These are phyloP conservation scores for Emmonsiellopsis sp. DNA, from an alignment of 2,329 filamentous ascomycete species.

Conservation along the genomic window DNA sequence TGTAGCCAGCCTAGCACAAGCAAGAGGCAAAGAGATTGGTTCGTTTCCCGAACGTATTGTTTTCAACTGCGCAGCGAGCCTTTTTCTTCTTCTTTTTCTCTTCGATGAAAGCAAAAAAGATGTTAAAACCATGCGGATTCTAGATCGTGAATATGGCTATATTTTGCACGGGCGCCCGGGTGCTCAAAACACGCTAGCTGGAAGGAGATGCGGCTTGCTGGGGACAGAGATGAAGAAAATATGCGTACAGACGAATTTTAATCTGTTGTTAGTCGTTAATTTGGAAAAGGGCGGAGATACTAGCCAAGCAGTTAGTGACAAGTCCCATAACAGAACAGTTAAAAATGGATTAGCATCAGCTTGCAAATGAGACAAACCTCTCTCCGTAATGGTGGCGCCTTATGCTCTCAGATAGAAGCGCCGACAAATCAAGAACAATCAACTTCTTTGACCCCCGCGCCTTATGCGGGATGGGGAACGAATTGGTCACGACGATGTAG, in stretches of 20 bases:
- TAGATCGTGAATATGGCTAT: too few species aligned
- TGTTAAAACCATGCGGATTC: too few species aligned
- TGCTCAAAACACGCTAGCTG: too few species aligned
- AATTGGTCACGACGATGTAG: conserved; percentile 90
- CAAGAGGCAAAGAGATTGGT: background rate
- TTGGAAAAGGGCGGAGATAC: conserved; percentile 53
- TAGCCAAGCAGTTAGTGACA: conserved; percentile 13
- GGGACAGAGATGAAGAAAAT: background rate
- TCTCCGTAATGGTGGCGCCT: conserved; percentile 95
- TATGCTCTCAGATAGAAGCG: conserved; percentile 82
- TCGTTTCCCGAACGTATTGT: background rate
- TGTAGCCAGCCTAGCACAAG: background rate
- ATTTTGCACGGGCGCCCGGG: too few species aligned
- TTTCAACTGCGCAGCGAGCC: too few species aligned
- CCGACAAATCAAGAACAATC: conserved; percentile 79
- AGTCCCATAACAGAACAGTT: background rate
- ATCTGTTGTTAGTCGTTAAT: conserved; percentile 40
- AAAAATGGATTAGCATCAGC: background rate
- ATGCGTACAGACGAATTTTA: conserved; percentile 27
- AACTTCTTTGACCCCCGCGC: conserved; percentile 67
- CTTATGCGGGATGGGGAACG: conserved; percentile 80
- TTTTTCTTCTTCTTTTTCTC: too few species aligned
- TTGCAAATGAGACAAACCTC: conserved; percentile 37
- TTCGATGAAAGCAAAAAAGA: too few species aligned
- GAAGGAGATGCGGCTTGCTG: background rate